Base-by-base conservation (phyloP, 768 basidiomycete genomes). In the Tylopilus felleus region DNA sequence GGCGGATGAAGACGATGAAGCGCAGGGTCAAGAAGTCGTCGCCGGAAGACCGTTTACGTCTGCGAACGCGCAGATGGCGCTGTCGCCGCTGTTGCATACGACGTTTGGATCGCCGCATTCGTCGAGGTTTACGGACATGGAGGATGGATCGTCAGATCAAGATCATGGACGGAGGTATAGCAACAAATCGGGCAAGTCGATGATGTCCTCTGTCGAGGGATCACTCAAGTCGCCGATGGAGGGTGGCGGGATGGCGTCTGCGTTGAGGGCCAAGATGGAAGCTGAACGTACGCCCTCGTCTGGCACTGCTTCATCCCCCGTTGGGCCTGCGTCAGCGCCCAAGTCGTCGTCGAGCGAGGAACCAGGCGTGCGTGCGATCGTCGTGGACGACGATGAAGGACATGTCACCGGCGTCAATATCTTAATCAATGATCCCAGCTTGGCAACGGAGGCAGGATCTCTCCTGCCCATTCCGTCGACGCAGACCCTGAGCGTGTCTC, bases 31-130 rank as follows among this genome's bases (percentile, higher is more conserved):
- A 16, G 57, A 68, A 39, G 44, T 49, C 21, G 29, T 47, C 25
- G 47, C 47, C 6, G 27, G 28, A 21, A 50, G 47, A 36, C 40
- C 49, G 3, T 16, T 52, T 38, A 35, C 42, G 22, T 46, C 60
- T 19, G 7, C 42, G 42, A 54, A 55, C 40, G 3, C 21, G 33
- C 54, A 60, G 49, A 23, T 16, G 35, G 29, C 58, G 31, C 42
- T 70, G 1, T 74, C 75, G 8, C 76, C 77, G 17, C 51, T 77
- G 8, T 60, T 77, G 39, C 75, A 77, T 60, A 70, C 76, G 29
- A 67, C 67, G 9, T 78, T 79, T 60, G 68, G 72, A 40, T 76
- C 76, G 16, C 76, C 74, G 4, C 57, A 65, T 57, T 67, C 72
- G 17, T 67, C 66, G 33, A 56, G 63, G 53, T 64, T 60, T 45